Base-by-base conservation (phyloP, 2,329 filamentous ascomycete genomes). In the Trichoderma lentiforme region DNA sequence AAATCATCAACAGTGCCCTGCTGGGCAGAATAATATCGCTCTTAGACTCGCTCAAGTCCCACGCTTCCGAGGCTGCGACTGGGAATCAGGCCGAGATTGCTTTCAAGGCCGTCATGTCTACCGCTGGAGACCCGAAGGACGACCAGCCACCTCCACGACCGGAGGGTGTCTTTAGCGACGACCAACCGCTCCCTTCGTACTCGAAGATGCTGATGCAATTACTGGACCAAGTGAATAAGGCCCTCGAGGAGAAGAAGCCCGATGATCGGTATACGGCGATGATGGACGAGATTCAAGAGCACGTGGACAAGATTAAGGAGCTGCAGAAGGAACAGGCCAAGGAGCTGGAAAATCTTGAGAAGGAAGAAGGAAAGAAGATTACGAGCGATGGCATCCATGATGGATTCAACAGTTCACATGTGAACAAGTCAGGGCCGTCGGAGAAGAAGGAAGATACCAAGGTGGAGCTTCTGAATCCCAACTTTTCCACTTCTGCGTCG, bases 191-290 rank as follows among this genome's bases (percentile, higher is more conserved):
- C 76, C 93, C 93, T 0, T 92, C 91, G 15, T 99, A 97, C 80
- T 96, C 94, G 51, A 94, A 97, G 85, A 99, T 99, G 96, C 95
- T 99, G 92, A 93, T 93, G n/a, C 90, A 91, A n/a, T 83, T 99
- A 77, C 88, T 98, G 24, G 96, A 99, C 78, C 93, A 97, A 82
- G 94, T 98, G 56, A 98, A 97, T 78, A 87, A 89, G 82, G 90
- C 93, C 65, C 86, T 97, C 43, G 93, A 95, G 71, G 92, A 94
- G 79, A 92, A 92, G 81, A 90, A 91, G 73, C 86, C 88, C 0
- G 86, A 88, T 24, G 88, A 91, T 76, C 85, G 93, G 65, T 94
- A 93, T 79, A 86, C 88, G 62, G 91, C 88, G 67, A 98, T 97
- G 84, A 86, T 97, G 32, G 87, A 88, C 62, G 95, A 96, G 77